Evolutionary conservation across 345 rosid genomes (phyloP).

Genomic region (Orychophragmus violaceus): DNA sequence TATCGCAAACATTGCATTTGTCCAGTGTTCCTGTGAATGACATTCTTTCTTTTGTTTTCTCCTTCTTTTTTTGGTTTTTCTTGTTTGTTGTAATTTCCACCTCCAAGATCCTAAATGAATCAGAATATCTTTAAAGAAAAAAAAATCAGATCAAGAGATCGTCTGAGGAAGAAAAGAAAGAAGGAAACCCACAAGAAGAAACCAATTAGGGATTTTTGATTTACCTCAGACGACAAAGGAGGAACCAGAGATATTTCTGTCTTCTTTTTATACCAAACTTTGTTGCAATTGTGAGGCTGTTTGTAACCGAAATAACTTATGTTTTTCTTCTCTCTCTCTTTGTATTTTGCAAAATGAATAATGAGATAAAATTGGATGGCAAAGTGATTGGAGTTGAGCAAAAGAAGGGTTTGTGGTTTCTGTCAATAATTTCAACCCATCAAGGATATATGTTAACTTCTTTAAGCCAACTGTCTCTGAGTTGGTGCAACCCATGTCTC

Average conservation of each 20-base stretch:
- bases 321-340: conserved; percentile 18
- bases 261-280: conserved; percentile 34
- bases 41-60: conserved; percentile 30
- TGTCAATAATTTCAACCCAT: conserved; percentile 43
- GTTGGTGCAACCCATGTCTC: conserved; percentile 34
- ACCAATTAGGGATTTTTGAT: background rate
- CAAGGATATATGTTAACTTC: background rate
- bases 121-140: too few species aligned
- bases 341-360: conserved; percentile 18
- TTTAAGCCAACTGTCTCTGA: conserved; percentile 32
- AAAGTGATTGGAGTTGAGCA: conserved; percentile 36
- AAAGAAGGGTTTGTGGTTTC: conserved; percentile 39
- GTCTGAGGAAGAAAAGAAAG: conserved; percentile 22
- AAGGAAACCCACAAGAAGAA: conserved; percentile 13
- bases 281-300: conserved; percentile 37
- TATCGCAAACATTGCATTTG: conserved; percentile 88
- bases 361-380: conserved; percentile 35
- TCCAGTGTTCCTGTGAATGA: conserved; percentile 88
- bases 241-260: conserved; percentile 35
- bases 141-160: conserved; percentile 14
- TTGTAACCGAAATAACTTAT: conserved; percentile 10
- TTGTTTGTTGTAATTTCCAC: background rate
- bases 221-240: conserved; percentile 41
- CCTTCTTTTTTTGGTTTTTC: background rate
- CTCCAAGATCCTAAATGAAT: conserved; percentile 26